A percentile compares a stretch with the other conserved stretches of the same genome.
Conservation (phyloP, 257 asterid species). For the Solanum bulbocastanum region DNA sequence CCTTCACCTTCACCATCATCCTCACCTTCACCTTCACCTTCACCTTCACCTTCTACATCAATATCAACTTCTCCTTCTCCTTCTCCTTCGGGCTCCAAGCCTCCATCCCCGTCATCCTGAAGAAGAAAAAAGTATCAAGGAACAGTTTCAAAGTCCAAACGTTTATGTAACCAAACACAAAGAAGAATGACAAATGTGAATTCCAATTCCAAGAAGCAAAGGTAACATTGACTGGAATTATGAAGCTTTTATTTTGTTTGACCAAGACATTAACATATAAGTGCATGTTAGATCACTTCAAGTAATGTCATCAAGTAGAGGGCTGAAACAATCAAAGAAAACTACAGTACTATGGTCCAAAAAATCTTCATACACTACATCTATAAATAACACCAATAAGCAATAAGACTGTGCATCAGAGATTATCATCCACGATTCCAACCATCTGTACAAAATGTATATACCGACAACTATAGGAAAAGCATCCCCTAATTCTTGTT, state of each 20-base stretch:
- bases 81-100: slow-evolving; percentile 39
- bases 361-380: not conserved
- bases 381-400: not conserved
- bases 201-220: not conserved
- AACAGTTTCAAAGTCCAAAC: not conserved
- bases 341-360: not conserved
- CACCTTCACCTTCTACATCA: slow-evolving; percentile 1
- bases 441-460: not conserved
- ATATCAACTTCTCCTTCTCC: slow-evolving; percentile 59
- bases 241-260: not conserved
- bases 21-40: not conserved
- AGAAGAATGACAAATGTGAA: not conserved
- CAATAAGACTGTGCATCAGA: not conserved
- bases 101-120: slow-evolving; percentile 59
- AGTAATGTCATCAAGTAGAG: not conserved
- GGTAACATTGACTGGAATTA: not conserved
- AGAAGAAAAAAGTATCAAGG: not conserved
- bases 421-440: not conserved
- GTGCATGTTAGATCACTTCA: not conserved
- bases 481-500: not conserved
- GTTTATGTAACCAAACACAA: not conserved
- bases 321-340: not conserved
- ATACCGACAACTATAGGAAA: not conserved
- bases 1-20: slow-evolving; percentile 32
- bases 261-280: not conserved